Percentiles rank a stretch among this genome's conserved stretches.
Evolutionary conservation across 345 rosid genomes (phyloP).

Genomic region (Odontarrhena argentea): DNA sequence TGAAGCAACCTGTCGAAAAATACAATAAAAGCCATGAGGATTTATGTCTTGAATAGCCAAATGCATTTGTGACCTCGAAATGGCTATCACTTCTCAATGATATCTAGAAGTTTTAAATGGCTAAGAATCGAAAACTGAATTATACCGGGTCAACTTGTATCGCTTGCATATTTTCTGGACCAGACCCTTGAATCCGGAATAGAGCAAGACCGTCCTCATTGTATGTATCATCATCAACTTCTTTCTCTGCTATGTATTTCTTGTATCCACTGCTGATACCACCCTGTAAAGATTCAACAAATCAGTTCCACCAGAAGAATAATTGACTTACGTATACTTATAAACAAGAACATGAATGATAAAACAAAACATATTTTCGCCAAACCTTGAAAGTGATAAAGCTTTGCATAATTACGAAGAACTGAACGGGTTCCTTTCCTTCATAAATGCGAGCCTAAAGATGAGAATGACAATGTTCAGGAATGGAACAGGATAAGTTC

Average conservation of each 20-base stretch:
- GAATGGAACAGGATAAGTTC: slow-evolving; percentile 16
- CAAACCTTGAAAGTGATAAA: slow-evolving; percentile 87
- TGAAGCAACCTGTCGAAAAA: slow-evolving; percentile 61
- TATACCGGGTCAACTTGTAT: slow-evolving; percentile 94
- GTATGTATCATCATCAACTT: slow-evolving; percentile 75
- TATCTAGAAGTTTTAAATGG: slow-evolving; percentile 1
- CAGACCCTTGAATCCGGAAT: slow-evolving; percentile 93
- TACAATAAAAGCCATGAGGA: slow-evolving; percentile 1
- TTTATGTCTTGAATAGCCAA: not conserved
- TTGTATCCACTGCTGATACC: slow-evolving; percentile 89
- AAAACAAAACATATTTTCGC: slow-evolving; percentile 14
- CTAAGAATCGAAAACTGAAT: slow-evolving; percentile 9
- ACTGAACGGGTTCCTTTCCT: slow-evolving; percentile 91
- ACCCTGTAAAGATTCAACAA: slow-evolving; percentile 50
- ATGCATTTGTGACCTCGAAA: slow-evolving; percentile 4
- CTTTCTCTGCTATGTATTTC: slow-evolving; percentile 71
- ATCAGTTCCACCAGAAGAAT: not conserved
- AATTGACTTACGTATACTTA: not conserved
- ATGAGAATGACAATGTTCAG: slow-evolving; percentile 36
- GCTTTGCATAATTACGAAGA: slow-evolving; percentile 88
- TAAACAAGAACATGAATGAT: slow-evolving; percentile 1
- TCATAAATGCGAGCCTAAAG: slow-evolving; percentile 82
- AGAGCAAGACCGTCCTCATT: slow-evolving; percentile 77
- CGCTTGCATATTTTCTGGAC: slow-evolving; percentile 98
- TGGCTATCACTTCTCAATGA: slow-evolving; percentile 27